Evolutionary conservation across 805 yeast genomes (phyloP).

Genomic region (Saccharomyces kudriavzevii): DNA sequence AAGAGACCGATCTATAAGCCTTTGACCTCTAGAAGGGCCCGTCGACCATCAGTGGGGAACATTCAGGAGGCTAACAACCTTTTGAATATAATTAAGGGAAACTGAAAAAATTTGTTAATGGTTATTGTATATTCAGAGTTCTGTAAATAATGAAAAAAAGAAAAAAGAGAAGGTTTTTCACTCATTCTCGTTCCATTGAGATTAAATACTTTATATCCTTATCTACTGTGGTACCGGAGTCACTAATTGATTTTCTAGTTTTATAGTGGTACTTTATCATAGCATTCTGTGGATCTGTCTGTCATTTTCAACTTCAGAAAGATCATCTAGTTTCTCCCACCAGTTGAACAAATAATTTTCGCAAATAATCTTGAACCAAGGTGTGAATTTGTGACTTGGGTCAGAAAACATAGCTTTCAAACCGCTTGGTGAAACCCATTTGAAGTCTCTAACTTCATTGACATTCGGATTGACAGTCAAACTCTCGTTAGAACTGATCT

Average conservation of each 20-base stretch:
- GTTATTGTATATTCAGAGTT: background rate
- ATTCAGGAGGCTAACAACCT: background rate
- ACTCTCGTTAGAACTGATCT: slow-evolving; percentile 39
- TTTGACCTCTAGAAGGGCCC: background rate
- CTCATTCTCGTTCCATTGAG: background rate
- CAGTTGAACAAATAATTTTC: slow-evolving; percentile 83
- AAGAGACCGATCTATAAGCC: background rate
- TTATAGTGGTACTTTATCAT: slow-evolving; percentile 3
- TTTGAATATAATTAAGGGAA: background rate
- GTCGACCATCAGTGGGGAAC: background rate
- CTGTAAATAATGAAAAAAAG: slow-evolving; percentile 4
- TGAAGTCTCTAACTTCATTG: slow-evolving; percentile 79
- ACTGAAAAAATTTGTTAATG: background rate
- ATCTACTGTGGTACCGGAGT: background rate
- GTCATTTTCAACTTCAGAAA: slow-evolving; percentile 42
- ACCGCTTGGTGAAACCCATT: slow-evolving; percentile 62
- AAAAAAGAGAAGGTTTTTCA: slow-evolving; percentile 14
- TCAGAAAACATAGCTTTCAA: slow-evolving; percentile 73
- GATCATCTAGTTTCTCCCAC: slow-evolving; percentile 74
- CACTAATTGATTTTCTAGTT: background rate
- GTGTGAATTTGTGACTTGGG: slow-evolving; percentile 67
- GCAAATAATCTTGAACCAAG: slow-evolving; percentile 96
- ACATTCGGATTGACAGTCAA: slow-evolving; percentile 50
- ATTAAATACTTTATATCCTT: background rate
- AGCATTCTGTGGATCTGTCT: slow-evolving; percentile 30